Evolutionary conservation across 1,284 basidiomycete genomes (phyloP).

Genomic region (Cutaneotrichosporon mucoides): DNA sequence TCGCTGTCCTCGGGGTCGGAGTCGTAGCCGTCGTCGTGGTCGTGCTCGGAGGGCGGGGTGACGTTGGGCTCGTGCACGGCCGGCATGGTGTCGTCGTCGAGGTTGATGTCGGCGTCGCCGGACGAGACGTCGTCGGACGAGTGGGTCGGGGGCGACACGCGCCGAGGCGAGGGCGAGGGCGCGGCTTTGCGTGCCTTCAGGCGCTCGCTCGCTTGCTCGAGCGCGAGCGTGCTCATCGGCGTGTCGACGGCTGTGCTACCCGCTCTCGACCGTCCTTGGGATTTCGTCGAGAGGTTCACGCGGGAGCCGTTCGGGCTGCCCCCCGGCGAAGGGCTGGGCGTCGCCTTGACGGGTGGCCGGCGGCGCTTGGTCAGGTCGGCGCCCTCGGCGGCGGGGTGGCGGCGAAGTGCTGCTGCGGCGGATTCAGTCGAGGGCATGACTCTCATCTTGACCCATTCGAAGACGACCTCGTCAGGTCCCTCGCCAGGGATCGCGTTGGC

Average conservation of each 20-base stretch:
- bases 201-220: not conserved
- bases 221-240: not conserved
- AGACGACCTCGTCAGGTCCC: conserved; percentile 43
- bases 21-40: conserved; percentile 44
- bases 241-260: not conserved
- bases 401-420: conserved; percentile 8
- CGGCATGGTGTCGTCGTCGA: not conserved
- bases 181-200: not conserved
- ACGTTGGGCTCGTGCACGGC: not conserved
- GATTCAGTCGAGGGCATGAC: conserved; percentile 13
- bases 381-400: conserved; percentile 11
- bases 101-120: not conserved
- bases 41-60: not conserved
- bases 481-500: conserved; percentile 22
- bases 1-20: conserved; percentile 94
- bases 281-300: not conserved
- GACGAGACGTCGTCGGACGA: conserved; percentile 1
- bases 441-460: conserved; percentile 47
- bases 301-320: conserved; percentile 4
- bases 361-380: conserved; percentile 1
- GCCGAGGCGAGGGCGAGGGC: not conserved
- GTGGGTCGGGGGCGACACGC: not conserved
- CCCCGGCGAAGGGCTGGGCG: not conserved
- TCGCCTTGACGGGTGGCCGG: not conserved
- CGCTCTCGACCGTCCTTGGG: too few species aligned